These are phyloP conservation scores for Triangularia verruculosa DNA, from an alignment of 2,329 filamentous ascomycete species.

Conservation along the genomic window DNA sequence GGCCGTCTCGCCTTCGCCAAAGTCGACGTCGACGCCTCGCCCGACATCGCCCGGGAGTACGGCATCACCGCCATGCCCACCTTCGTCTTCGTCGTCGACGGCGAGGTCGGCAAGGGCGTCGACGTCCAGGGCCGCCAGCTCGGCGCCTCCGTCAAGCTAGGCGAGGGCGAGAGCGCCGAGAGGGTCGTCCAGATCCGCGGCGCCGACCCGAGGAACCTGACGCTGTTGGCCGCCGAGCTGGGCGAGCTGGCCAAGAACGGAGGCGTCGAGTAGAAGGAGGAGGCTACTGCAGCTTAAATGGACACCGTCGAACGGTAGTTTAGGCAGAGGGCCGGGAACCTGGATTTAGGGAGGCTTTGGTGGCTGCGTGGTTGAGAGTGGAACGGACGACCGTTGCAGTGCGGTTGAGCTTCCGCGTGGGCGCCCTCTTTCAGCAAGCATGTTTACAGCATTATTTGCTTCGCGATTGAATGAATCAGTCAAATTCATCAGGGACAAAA, in stretches of 20 bases:
- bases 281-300: not conserved
- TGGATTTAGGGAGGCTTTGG: not conserved
- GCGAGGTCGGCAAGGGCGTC: slow-evolving; percentile 34
- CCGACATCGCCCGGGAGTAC: slow-evolving; percentile 47
- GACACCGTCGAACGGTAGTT: not conserved
- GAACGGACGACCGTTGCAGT: too few relatives aligned
- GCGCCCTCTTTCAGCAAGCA: not conserved
- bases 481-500: not conserved
- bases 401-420: not conserved
- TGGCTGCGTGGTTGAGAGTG: not conserved
- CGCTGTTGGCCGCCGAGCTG: slow-evolving; percentile 21
- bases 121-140: slow-evolving; percentile 29
- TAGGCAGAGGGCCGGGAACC: not conserved
- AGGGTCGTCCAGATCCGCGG: slow-evolving; percentile 34
- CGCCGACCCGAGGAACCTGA: slow-evolving; percentile 32
- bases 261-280: slow-evolving; percentile 3
- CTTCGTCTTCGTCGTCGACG: slow-evolving; percentile 55
- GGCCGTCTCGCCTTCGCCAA: slow-evolving; percentile 50
- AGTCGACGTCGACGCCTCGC: slow-evolving; percentile 53
- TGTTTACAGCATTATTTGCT: not conserved
- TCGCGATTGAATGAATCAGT: not conserved
- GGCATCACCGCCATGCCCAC: slow-evolving; percentile 53
- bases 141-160: slow-evolving; percentile 13
- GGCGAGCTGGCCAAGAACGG: slow-evolving; percentile 23
- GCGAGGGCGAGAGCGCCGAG: slow-evolving; percentile 10